Base-by-base conservation (phyloP, 2,329 filamentous ascomycete genomes). In the Coniosporium uncinatum region DNA sequence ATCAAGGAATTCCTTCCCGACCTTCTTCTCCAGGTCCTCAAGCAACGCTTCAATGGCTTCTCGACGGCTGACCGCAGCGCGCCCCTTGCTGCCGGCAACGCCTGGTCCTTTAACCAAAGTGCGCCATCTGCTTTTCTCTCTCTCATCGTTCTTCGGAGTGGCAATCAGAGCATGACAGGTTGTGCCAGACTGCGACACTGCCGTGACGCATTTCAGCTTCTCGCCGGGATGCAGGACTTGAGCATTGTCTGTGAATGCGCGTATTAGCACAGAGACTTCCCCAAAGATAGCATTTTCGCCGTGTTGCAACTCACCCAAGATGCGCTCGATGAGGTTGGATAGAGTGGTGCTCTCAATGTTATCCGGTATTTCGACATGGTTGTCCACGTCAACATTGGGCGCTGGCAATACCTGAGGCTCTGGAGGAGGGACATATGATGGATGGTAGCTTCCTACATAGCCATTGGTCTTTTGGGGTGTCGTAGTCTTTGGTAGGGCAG, bases 1-100 rank as follows among this genome's bases (percentile, higher is more conserved):
- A 6, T 11, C 33, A 35, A 40, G 24, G 8, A 40, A 33, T 20
- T 40, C 37, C 37, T 40, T 40, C 14, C 37, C 37, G n/a, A 40
- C 37, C 37, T 20, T 40, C 11, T 22, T 29, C 24, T 40, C 37
- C 37, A 40, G 5, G n/a, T 40, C 37, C 24, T 40, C 37, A 13
- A 40, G 37, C 16, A 31, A 19, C 13, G 21, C 37, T 8, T 17
- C 37, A 5, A 40, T 32, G 4, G 37, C 37, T 11, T 16, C 16
- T 16, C 37, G 21, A 14, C 37, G 8, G 14, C 22, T 5, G 8
- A 13, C 19, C 3, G 22, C 24, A 5, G 37, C 17, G 5, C 18
- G 14, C 22, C 5, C 19, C 24, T 32, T 40, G 6, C 4, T 18
- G 6, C 37, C 37, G 13, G 37, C 13, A 17, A 40, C 27, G 4